These are phyloP conservation scores for Fomitopsis betulina DNA, from an alignment of 1,284 basidiomycete genomes.

Conservation along the genomic window DNA sequence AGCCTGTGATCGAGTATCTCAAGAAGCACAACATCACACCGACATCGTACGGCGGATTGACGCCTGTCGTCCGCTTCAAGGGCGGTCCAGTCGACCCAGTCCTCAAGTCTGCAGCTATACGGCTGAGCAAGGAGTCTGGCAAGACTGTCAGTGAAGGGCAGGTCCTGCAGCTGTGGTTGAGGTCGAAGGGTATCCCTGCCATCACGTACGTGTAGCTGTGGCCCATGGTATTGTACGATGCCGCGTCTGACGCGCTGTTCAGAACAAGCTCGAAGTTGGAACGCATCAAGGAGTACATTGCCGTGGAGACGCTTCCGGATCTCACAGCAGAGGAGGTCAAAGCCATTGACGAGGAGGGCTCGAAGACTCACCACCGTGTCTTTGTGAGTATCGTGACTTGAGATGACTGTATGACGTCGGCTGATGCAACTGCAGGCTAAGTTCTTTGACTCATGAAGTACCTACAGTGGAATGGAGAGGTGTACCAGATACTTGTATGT, in stretches of 20 bases:
- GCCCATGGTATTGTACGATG: not conserved
- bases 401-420: too few relatives aligned
- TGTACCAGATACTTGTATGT: not conserved
- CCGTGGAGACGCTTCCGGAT: not conserved
- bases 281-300: conserved; percentile 27
- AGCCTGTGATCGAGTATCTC: conserved; percentile 51
- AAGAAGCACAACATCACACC: conserved; percentile 60
- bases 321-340: conserved; percentile 7
- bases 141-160: conserved; percentile 28
- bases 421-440: not conserved
- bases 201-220: conserved; percentile 55
- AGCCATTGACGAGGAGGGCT: conserved; percentile 6
- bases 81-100: conserved; percentile 50
- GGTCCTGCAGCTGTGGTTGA: conserved; percentile 34
- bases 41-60: conserved; percentile 64
- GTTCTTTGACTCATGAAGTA: not conserved
- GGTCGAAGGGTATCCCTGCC: conserved; percentile 25
- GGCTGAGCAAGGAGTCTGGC: conserved; percentile 26
- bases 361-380: conserved; percentile 6
- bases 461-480: not conserved
- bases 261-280: conserved; percentile 71
- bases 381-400: not conserved
- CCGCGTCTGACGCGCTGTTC: not conserved
- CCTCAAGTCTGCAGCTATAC: conserved; percentile 17
- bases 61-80: conserved; percentile 52